Evolutionary conservation across 805 yeast genomes (phyloP), one percentile per base, ranked within the genome.

Genomic region (Yarrowia phangngaensis): DNA sequence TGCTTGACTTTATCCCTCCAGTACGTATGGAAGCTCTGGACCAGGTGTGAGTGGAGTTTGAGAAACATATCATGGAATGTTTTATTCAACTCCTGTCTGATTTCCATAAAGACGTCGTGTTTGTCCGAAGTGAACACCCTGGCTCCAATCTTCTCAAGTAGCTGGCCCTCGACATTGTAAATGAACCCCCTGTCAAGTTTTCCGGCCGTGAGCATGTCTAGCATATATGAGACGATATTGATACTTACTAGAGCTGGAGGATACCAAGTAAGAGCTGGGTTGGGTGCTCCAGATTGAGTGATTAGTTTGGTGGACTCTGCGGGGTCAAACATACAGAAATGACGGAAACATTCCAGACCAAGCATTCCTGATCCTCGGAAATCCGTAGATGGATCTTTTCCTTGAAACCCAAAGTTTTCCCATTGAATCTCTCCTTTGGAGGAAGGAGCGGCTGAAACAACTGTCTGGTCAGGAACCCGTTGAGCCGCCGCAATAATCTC

Each of bases 341-440:
- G 50, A 17, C 32, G 31, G 41, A 32, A 31, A 24, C 30, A 16
- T 26, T 45, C 50, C 15, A 45, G 32, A 4, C 50, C 50, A 6
- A 45, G 20, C 32, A 26, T 23, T 5, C 50, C 50, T 9, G 50
- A 45, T 2, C 65, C 65, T 8, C 69, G 56, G 36, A 65, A 59
- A 47, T 65, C 69, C 1, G 59, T 57, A 5, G 57, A 50, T 4
- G 69, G 69, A 34, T 62, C 62, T 26, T 52, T 35, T 2, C 66
- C 64, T 35, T 65, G 69, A 54, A 65, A 65, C 2, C 69, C 69
- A 9, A 65, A 52, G 13, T 55, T 54, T 14, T 60, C 63, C 65
- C 66, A 65, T 34, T 61, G 54, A 7, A 50, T 12, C 27, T 41
- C 32, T 28, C 49, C 22, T 31, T 45, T 45, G 20, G 40, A 31